These are phyloP conservation scores for Ceratobasidium sp. DNA, from an alignment of 1,284 basidiomycete species.

Conservation along the genomic window DNA sequence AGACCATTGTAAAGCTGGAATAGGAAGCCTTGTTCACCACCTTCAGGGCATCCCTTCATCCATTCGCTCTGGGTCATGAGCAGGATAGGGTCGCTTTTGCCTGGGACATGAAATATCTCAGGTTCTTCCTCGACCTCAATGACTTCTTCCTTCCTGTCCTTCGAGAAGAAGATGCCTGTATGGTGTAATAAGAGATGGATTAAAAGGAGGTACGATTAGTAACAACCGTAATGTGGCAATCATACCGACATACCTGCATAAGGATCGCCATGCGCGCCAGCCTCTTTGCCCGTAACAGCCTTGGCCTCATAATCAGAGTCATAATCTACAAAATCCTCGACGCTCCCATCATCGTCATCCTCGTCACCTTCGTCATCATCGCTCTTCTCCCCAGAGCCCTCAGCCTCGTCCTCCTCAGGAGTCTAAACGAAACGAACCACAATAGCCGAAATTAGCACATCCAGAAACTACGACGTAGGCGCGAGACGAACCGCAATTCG, in stretches of 20 bases:
- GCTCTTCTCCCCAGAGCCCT: constrained; percentile 63
- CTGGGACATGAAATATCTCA: constrained; percentile 66
- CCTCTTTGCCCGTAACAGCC: constrained; percentile 54
- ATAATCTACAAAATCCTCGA: constrained; percentile 69
- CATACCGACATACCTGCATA: constrained; percentile 73
- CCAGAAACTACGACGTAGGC: constrained; percentile 12
- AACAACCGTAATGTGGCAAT: constrained; percentile 18
- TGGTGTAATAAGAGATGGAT: constrained; percentile 5
- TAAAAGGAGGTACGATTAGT: background rate
- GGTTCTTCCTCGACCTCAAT: constrained; percentile 85
- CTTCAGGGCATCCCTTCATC: constrained; percentile 97
- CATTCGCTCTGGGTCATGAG: constrained; percentile 90
- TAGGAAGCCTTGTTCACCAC: constrained; percentile 87
- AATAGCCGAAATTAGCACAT: background rate
- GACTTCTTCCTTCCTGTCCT: constrained; percentile 86
- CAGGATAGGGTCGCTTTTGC: constrained; percentile 65
- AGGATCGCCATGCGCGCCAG: constrained; percentile 73
- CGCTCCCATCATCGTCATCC: constrained; percentile 54
- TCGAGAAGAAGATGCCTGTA: constrained; percentile 90
- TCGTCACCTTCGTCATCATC: constrained; percentile 60
- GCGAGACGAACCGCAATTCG: constrained; percentile 28
- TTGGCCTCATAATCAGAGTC: constrained; percentile 76
- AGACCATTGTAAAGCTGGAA: constrained; percentile 86
- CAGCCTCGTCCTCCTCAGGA: constrained; percentile 62
- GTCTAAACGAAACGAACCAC: constrained; percentile 61